phyloP scores from a whole-genome alignment of 208 protist species.

The Leishmania braziliensis region DNA sequence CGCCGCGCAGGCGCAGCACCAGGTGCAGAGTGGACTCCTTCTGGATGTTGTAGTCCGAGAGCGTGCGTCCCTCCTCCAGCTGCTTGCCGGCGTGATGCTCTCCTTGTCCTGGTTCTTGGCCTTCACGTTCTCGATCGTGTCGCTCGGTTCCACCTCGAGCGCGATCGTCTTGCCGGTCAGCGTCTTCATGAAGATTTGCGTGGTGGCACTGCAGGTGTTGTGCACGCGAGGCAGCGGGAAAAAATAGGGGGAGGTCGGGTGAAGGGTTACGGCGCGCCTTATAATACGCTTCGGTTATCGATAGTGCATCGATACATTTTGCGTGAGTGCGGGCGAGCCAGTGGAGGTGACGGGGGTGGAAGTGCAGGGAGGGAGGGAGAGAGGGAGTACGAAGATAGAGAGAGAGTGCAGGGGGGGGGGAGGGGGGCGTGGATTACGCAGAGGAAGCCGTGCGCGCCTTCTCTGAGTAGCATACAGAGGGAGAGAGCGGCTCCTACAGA shows the following conservation, averaged over 20 bases:
- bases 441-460: neutral
- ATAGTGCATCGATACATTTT: neutral
- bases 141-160: constrained; percentile 96
- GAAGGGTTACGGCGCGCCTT: neutral
- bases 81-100: constrained; percentile 97
- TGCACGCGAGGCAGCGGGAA: neutral
- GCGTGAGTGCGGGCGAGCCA: neutral
- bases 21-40: constrained; percentile 99
- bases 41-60: constrained; percentile 99
- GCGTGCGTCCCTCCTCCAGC: constrained; percentile 98
- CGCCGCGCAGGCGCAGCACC: constrained; percentile 94
- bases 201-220: constrained; percentile 23
- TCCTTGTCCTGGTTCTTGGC: constrained; percentile 99
- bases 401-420: neutral
- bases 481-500: neutral
- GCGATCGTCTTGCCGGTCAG: constrained; percentile 98
- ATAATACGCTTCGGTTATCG: neutral
- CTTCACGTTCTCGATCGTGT: constrained; percentile 98
- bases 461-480: neutral
- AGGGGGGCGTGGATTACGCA: neutral
- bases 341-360: neutral
- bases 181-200: constrained; percentile 98
- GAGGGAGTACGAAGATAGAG: neutral
- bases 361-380: neutral
- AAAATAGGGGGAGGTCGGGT: constrained; percentile 1